Percentiles rank a stretch among this genome's conserved stretches.
phyloP scores from a whole-genome alignment of 192 early-diverging fungal species.

The Entophlyctis luteolus region DNA sequence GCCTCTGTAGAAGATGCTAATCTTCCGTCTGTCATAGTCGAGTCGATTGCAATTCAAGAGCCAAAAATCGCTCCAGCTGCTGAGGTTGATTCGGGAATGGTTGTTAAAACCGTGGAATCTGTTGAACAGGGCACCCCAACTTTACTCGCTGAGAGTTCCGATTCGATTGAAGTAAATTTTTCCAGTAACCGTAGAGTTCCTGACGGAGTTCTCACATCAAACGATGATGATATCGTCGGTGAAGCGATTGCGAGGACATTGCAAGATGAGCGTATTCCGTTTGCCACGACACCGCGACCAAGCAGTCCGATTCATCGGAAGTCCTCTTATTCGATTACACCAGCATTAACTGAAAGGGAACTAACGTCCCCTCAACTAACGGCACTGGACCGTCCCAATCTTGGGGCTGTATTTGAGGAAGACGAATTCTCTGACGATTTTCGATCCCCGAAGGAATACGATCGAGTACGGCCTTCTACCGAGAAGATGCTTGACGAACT shows the following conservation, averaged over 20 bases:
- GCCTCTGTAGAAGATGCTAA: not conserved
- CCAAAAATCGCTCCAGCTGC: not conserved
- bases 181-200: too few species aligned
- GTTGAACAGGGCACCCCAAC: too few species aligned
- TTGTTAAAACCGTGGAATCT: too few species aligned
- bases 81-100: not conserved
- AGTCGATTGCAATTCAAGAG: not conserved
- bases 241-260: conserved; percentile 1
- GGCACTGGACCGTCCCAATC: not conserved
- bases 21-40: not conserved
- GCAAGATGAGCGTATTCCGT: too few species aligned
- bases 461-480: not conserved
- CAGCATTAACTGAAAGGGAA: not conserved
- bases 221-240: not conserved
- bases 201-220: not conserved
- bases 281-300: too few species aligned
- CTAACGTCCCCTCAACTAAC: too few species aligned
- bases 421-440: not conserved
- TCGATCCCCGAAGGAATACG: not conserved
- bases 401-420: not conserved
- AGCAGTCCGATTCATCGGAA: not conserved
- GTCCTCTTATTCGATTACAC: not conserved
- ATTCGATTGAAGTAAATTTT: too few species aligned
- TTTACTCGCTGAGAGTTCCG: too few species aligned
- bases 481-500: not conserved